Conservation (phyloP, 2,329 filamentous ascomycete genomes). For the Fusarium avenaceum region DNA sequence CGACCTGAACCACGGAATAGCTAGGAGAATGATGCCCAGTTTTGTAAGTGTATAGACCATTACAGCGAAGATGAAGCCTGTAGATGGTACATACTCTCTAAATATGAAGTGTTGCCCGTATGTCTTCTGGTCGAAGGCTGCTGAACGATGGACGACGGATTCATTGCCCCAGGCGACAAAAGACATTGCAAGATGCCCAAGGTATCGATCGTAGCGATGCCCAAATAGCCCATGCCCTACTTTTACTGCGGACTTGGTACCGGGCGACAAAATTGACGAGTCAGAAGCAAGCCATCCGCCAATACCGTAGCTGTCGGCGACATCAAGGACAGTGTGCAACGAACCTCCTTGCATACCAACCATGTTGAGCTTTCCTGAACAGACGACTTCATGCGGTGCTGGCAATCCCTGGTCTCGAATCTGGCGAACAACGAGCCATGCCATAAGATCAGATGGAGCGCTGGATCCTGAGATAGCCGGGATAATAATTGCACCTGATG, state of each 20-base stretch:
- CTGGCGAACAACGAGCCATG: background rate
- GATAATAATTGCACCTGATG: background rate
- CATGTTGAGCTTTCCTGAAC: background rate
- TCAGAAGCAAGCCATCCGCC: background rate
- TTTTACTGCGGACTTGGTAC: background rate
- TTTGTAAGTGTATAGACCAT: background rate
- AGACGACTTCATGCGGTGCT: background rate
- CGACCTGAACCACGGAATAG: conserved; percentile 1
- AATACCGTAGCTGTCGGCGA: background rate
- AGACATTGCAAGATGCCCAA: background rate
- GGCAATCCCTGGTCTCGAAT: background rate
- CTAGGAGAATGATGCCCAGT: background rate
- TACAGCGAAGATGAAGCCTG: background rate
- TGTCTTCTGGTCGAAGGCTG: background rate
- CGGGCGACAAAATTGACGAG: background rate
- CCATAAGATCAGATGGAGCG: conserved; percentile 6
- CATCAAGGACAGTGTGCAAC: conserved; percentile 9
- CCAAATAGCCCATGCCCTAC: background rate
- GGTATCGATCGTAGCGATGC: background rate
- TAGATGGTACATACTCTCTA: background rate
- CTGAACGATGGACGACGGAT: conserved; percentile 4
- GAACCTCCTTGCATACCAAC: conserved; percentile 11
- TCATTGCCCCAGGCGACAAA: conserved; percentile 11
- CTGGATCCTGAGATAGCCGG: conserved; percentile 8
- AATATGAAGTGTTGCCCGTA: background rate